Evolutionary conservation across 306 rosid genomes (phyloP), one percentile per base, ranked within the genome.

Genomic region (Citrullus amarus): DNA sequence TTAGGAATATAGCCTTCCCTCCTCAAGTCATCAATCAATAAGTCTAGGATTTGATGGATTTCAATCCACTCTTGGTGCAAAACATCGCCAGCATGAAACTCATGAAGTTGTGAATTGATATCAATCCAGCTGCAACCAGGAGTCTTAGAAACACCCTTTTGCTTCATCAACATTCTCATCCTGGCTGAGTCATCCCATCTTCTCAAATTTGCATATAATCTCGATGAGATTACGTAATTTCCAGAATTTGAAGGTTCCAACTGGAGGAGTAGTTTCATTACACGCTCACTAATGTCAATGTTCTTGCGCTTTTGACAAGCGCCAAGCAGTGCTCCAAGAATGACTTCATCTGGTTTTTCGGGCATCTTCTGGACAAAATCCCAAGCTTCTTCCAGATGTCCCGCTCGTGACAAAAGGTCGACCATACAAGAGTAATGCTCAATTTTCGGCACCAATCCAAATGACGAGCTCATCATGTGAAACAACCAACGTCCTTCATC

Each of bases 71-170:
- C 71, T 34, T 71, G 81, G 34, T 78, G 81, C 70, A 89, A 67
- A 69, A 74, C 85, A 86, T 90, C 97, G 15, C 97, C 92, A 14
- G 96, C 90, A 36, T 70, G 97, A 88, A 94, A 92, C 83, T 94
- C 98, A 61, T 87, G 91, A 81, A 89, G 84, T 77, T 88, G 90
- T 74, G 85, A 85, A 55, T 81, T 87, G 54, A 87, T 79, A 77
- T 89, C 97, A 79, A 94, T 90, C 98, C 98, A 94, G 84, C 98
- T 94, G 77, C 96, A 92, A 76, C 97, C 98, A 80, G 98, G 98
- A 83, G 95, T 90, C 87, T 94, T 92, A 46, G 57, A 84, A 76
- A 94, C 90, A 83, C 97, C 98, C 83, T 82, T 94, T 81, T 88
- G 65, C 81, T 81, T 90, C 98, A 94, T 94, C 85, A 94, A 81